Conservation (phyloP, 176 grass and related monocot genomes). For the Saccharum spontaneum region DNA sequence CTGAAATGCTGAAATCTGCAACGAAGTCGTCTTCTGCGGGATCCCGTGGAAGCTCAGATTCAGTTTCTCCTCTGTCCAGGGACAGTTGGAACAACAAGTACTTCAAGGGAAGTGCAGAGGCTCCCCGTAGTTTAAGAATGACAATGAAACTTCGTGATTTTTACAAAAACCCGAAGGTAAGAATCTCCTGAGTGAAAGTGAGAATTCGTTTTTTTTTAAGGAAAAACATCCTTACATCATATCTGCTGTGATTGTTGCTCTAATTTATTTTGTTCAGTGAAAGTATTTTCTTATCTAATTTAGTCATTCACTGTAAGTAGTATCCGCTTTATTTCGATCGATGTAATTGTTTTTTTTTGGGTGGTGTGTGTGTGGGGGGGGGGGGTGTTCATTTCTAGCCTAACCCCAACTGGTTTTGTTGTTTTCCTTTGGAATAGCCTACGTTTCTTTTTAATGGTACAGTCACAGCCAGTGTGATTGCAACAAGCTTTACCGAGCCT, state of each 20-base stretch:
- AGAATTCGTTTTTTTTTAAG: neutral
- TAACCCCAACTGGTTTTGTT: neutral
- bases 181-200: constrained; percentile 4
- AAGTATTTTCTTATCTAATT: neutral
- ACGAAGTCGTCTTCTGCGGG: constrained; percentile 56
- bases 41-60: constrained; percentile 78
- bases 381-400: neutral
- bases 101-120: constrained; percentile 66
- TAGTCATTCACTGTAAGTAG: neutral
- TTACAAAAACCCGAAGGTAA: constrained; percentile 76
- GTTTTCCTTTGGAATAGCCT: constrained; percentile 5
- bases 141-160: constrained; percentile 93
- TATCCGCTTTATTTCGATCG: neutral
- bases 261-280: constrained; percentile 11
- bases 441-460: neutral
- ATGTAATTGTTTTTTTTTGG: no score
- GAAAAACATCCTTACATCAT: neutral
- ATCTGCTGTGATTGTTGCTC: neutral
- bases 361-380: no score
- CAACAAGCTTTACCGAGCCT: neutral
- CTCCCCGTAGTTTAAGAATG: constrained; percentile 67
- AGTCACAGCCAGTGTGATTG: neutral
- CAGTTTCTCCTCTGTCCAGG: constrained; percentile 65
- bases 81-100: constrained; percentile 62
- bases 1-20: constrained; percentile 49